phyloP scores from a whole-genome alignment of 75 land plant species.

The Pinus albicaulis region DNA sequence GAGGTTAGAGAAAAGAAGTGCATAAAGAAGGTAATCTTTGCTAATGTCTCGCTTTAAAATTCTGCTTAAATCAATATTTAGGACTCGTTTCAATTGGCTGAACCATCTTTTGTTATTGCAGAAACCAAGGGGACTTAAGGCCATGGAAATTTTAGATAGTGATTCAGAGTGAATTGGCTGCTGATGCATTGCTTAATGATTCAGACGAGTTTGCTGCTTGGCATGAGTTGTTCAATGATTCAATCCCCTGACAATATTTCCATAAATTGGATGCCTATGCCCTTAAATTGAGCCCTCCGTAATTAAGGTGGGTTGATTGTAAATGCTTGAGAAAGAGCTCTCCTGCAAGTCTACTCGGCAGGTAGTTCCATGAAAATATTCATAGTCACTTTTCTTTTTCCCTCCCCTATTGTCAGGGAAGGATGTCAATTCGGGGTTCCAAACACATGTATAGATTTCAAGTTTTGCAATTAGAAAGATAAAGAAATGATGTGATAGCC shows the following conservation, averaged over 20 bases:
- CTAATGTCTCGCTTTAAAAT: too few relatives aligned
- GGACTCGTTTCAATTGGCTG: background rate
- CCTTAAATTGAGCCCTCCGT: background rate
- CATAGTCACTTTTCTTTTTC: background rate
- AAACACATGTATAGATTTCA: slow-evolving; percentile 7
- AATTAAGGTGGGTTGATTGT: background rate
- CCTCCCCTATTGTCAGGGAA: background rate
- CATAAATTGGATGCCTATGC: background rate
- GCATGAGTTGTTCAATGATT: slow-evolving; percentile 3
- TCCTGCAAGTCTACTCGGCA: background rate
- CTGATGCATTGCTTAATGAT: background rate
- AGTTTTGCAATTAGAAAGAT: background rate
- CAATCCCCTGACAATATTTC: background rate
- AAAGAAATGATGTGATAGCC: background rate
- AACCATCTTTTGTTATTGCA: slow-evolving; percentile 15
- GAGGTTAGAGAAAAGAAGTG: slow-evolving; percentile 34
- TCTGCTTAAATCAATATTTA: background rate
- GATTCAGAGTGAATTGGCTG: slow-evolving; percentile 27
- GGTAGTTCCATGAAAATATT: background rate
- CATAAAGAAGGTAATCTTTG: slow-evolving; percentile 14
- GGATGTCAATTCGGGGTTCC: slow-evolving; percentile 3
- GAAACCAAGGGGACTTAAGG: slow-evolving; percentile 48
- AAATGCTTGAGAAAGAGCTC: background rate
- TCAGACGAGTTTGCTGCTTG: background rate
- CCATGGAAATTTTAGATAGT: slow-evolving; percentile 49